phyloP scores from a whole-genome alignment of 2,329 filamentous ascomycete species.

The Calonectria leucothoes region DNA sequence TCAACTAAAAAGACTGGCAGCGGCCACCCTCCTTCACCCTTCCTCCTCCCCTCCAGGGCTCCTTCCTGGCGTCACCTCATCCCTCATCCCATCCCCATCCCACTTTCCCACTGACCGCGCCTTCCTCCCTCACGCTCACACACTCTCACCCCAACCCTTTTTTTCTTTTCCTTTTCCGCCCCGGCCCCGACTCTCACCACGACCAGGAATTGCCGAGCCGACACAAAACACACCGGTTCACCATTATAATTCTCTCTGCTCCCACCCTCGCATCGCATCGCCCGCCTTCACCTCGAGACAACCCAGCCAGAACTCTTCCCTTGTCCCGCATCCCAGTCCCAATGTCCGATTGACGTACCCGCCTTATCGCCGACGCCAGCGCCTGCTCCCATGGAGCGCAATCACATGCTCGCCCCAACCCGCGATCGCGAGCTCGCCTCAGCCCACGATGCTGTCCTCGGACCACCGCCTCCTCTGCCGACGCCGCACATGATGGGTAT shows the following conservation, averaged over 20 bases:
- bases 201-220: conserved; percentile 13
- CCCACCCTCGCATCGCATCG: background rate
- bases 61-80: conserved; percentile 21
- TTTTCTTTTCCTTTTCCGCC: no score
- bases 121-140: conserved; percentile 25
- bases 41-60: conserved; percentile 14
- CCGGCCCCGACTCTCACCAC: conserved; percentile 12
- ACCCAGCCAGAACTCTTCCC: background rate
- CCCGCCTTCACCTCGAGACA: conserved; percentile 3
- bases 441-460: conserved; percentile 39
- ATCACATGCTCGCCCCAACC: conserved; percentile 57
- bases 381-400: conserved; percentile 51
- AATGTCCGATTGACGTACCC: conserved; percentile 43
- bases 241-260: background rate
- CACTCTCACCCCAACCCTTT: conserved; percentile 15
- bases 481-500: conserved; percentile 37
- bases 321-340: conserved; percentile 25
- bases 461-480: conserved; percentile 42
- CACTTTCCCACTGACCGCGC: conserved; percentile 18
- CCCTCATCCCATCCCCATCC: conserved; percentile 18
- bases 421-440: conserved; percentile 38
- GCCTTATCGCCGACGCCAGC: conserved; percentile 42
- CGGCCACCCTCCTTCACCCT: conserved; percentile 9
- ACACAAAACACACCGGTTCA: background rate
- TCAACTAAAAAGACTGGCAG: conserved; percentile 25